phyloP scores from a whole-genome alignment of 768 basidiomycete genomes.

The Hysterangium stoloniferum region DNA sequence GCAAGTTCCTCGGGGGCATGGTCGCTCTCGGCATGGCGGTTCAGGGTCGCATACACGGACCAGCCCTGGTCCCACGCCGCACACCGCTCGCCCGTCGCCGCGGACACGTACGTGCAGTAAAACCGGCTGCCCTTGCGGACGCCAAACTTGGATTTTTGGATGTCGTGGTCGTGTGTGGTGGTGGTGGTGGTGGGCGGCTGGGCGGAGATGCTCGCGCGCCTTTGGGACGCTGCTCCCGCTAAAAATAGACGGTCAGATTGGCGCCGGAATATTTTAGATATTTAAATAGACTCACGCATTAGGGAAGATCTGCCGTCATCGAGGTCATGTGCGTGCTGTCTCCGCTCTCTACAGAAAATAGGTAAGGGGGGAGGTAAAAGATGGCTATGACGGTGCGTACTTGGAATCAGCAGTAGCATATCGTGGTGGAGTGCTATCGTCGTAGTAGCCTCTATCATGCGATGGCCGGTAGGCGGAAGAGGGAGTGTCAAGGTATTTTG shows the following conservation, averaged over 20 bases:
- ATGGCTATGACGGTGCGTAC: no score
- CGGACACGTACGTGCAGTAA: constrained; percentile 7
- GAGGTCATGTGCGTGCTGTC: no score
- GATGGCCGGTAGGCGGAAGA: not conserved
- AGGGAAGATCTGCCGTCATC: no score
- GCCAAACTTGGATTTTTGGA: not conserved
- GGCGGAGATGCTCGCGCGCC: not conserved
- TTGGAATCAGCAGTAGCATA: no score
- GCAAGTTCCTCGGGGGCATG: constrained; percentile 4
- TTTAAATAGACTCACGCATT: not conserved
- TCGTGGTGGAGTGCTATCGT: no score
- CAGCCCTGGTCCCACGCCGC: constrained; percentile 8
- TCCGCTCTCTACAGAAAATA: no score
- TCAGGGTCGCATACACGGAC: constrained; percentile 5
- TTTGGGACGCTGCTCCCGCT: not conserved
- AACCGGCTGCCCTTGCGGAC: constrained; percentile 3
- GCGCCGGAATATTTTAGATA: not conserved
- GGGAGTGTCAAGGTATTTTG: not conserved
- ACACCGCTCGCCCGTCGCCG: constrained; percentile 1
- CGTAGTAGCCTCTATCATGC: not conserved
- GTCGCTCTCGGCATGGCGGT: constrained; percentile 4
- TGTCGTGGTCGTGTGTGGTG: no score
- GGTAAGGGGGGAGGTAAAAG: no score
- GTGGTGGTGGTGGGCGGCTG: not conserved
- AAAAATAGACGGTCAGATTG: not conserved